A percentile compares a stretch with the other conserved stretches of the same genome.
Conservation (phyloP, 176 grass and related monocot genomes). For the Tillandsia leiboldiana region DNA sequence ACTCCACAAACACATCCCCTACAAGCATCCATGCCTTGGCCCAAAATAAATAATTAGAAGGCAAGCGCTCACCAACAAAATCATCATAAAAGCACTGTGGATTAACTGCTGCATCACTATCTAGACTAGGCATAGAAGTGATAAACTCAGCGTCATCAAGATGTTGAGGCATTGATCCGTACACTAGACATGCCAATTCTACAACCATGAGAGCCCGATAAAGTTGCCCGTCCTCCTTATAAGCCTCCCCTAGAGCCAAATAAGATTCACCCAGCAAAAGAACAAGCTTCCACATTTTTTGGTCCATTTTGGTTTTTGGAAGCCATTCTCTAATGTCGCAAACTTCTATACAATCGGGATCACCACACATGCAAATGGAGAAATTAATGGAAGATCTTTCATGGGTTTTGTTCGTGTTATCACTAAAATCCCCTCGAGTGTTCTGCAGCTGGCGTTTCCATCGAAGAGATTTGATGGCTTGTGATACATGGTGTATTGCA, state of each 20-base stretch:
- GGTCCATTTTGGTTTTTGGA: slow-evolving; percentile 90
- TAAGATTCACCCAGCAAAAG: slow-evolving; percentile 97
- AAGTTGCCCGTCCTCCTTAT: slow-evolving; percentile 76
- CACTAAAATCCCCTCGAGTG: slow-evolving; percentile 30
- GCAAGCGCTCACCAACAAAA: slow-evolving; percentile 24
- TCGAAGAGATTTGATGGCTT: slow-evolving; percentile 96
- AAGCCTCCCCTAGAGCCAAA: slow-evolving; percentile 79
- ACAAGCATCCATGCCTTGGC: slow-evolving; percentile 82
- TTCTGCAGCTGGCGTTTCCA: slow-evolving; percentile 90
- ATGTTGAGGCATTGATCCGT: slow-evolving; percentile 94
- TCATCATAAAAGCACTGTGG: slow-evolving; percentile 25
- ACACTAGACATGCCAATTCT: slow-evolving; percentile 85
- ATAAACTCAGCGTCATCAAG: slow-evolving; percentile 85
- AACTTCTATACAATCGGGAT: slow-evolving; percentile 92
- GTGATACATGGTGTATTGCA: slow-evolving; percentile 95
- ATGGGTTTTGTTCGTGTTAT: slow-evolving; percentile 39
- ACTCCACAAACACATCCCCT: slow-evolving; percentile 83
- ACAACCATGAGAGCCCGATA: slow-evolving; percentile 74
- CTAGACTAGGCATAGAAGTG: slow-evolving; percentile 60
- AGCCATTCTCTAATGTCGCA: slow-evolving; percentile 95
- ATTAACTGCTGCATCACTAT: slow-evolving; percentile 30
- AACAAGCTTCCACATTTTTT: slow-evolving; percentile 96
- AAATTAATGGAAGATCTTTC: slow-evolving; percentile 58
- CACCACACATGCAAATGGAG: slow-evolving; percentile 71
- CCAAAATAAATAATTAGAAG: slow-evolving; percentile 78